These are phyloP conservation scores for Ascochyta viciae-villosae DNA, from an alignment of 2,329 filamentous ascomycete genomes.

Conservation along the genomic window DNA sequence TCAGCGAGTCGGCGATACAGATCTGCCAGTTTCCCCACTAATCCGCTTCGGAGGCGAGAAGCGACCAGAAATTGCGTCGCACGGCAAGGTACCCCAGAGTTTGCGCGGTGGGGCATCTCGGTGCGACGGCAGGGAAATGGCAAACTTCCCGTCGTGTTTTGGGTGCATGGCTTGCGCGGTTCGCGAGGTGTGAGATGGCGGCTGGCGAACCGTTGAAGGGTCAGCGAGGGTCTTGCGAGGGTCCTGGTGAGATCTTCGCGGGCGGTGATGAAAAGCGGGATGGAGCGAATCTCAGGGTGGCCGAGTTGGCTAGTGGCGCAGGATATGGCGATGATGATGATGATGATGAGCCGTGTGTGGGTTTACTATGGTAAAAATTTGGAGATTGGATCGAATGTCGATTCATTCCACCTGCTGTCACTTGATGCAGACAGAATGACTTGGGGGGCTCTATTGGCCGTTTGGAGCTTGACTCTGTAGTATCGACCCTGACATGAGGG, in stretches of 20 bases:
- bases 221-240: constrained; percentile 4
- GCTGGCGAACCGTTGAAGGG: constrained; percentile 9
- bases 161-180: not conserved
- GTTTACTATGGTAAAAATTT: not conserved
- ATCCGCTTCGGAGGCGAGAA: not conserved
- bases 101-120: constrained; percentile 2
- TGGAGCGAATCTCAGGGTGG: not conserved
- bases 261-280: constrained; percentile 8
- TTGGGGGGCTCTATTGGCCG: not conserved
- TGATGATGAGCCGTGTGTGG: not conserved
- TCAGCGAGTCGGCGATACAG: constrained; percentile 1
- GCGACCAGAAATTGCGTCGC: not conserved
- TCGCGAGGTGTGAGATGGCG: constrained; percentile 1
- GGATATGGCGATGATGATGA: not conserved
- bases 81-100: constrained; percentile 16
- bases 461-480: not conserved
- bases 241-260: not conserved
- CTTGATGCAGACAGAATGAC: no score
- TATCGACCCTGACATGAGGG: constrained; percentile 7
- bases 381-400: not conserved
- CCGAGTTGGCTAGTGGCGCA: not conserved
- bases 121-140: constrained; percentile 9
- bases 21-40: constrained; percentile 1
- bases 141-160: not conserved
- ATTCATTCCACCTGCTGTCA: no score